Base-by-base conservation (phyloP, 2,329 filamentous ascomycete species). In the Colletotrichum tofieldiae region DNA sequence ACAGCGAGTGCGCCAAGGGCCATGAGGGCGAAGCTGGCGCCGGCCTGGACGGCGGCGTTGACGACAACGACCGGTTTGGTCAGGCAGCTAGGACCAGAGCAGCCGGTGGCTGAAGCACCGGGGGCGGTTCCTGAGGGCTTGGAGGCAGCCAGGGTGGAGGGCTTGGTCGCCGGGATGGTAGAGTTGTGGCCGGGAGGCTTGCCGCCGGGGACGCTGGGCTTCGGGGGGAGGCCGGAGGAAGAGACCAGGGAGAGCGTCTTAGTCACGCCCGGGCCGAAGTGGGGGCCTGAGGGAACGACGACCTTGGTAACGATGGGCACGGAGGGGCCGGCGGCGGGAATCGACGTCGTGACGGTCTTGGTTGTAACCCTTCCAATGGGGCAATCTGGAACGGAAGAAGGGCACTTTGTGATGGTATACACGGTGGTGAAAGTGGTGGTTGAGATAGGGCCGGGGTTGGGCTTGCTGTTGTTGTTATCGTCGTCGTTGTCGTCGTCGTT, bases 331-430 rank as follows among this genome's bases (percentile, higher is more conserved):
- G 51, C 32, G 35, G 56, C 29, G n/a, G 65, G 60, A 23, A 47
- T 20, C 54, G 60, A 62, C 32, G 60, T 71, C 6, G 82, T 75
- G 59, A 87, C 79, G 2, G 79, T 79, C 75, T 84, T 79, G 3
- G 84, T 85, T n/a, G 81, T 82, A 41, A 84, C 78, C 45, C 79
- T 76, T 43, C 77, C 77, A 8, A 74, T 78, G 23, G 84, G 82
- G 76, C 83, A 85, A 79, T 82, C 76, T 49, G 76, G 77, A 2
- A 84, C 80, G 16, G 77, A 77, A n/a, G 87, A 81, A 49, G 84
- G 86, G 79, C 89, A 91, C 58, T 85, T 86, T 77, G 86, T 90
- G 80, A 90, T 83, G 75, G 88, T 91, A 74, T 88, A 84, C 74
- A 89, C 77, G 18, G 75, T 75, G 26, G 82, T 84, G 62, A 85